Evolutionary conservation across 768 basidiomycete genomes (phyloP).

Genomic region (Pisolithus orientalis): DNA sequence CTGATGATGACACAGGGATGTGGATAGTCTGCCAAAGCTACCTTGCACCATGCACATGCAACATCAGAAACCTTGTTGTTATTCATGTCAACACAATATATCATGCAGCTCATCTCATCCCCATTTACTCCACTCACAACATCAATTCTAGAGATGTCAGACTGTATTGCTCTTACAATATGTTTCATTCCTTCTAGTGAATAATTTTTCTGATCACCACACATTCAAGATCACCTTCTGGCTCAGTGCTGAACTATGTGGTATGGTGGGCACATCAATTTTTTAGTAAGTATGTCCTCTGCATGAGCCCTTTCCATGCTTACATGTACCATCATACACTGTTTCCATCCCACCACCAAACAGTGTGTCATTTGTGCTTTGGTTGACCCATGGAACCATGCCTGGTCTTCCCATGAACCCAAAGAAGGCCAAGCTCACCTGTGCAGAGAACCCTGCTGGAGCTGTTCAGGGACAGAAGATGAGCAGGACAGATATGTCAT

Average conservation of each 20-base stretch:
- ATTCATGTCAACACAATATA: conserved; percentile 26
- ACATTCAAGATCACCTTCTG: conserved; percentile 18
- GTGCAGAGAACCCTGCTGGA: too few species aligned
- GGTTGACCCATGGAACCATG: too few species aligned
- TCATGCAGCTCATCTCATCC: conserved; percentile 1
- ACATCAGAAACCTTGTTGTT: conserved; percentile 5
- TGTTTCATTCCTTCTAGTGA: conserved; percentile 2
- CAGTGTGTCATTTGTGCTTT: too few species aligned
- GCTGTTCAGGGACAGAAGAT: too few species aligned
- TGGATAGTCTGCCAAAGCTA: conserved; percentile 18
- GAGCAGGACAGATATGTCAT: too few species aligned
- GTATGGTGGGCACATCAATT: too few species aligned
- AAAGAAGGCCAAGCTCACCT: too few species aligned
- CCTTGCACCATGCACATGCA: not conserved
- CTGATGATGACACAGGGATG: conserved; percentile 20
- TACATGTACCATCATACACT: too few species aligned
- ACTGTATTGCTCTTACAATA: conserved; percentile 15
- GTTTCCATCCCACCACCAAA: too few species aligned
- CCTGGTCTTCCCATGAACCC: too few species aligned
- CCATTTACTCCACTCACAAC: conserved; percentile 10
- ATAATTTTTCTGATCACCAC: conserved; percentile 24
- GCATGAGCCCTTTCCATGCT: too few species aligned
- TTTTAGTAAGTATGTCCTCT: too few species aligned
- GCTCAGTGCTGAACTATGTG: not conserved
- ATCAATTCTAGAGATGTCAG: conserved; percentile 8